Conservation (phyloP, 768 basidiomycete species). For the Naganishia vaughanmartiniae region DNA sequence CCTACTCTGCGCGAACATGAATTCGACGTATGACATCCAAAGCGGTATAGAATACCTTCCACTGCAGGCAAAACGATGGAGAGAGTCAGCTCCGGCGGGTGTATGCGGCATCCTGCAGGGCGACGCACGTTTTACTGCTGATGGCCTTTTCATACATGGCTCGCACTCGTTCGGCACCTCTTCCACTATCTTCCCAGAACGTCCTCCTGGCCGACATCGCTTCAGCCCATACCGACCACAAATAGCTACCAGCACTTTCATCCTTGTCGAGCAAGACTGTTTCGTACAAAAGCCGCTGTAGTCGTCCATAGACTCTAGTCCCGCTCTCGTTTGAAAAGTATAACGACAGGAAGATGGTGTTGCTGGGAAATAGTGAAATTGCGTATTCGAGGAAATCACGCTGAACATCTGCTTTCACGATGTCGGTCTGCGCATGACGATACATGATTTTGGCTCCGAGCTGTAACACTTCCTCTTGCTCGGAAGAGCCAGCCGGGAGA, state of each 20-base stretch:
- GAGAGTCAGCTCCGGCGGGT: neutral
- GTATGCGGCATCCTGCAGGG: too few species aligned
- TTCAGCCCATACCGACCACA: conserved; percentile 50
- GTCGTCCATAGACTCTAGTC: conserved; percentile 50
- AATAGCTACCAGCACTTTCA: conserved; percentile 37
- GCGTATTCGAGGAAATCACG: conserved; percentile 49
- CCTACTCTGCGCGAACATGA: conserved; percentile 48
- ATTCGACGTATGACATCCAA: conserved; percentile 54
- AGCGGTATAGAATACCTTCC: conserved; percentile 46
- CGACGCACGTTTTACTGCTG: conserved; percentile 40
- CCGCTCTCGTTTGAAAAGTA: conserved; percentile 50
- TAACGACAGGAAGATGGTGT: conserved; percentile 52
- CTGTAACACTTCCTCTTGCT: conserved; percentile 48
- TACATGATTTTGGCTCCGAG: conserved; percentile 45
- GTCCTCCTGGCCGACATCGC: conserved; percentile 34
- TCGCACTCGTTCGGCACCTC: conserved; percentile 47
- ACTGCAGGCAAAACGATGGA: conserved; percentile 27
- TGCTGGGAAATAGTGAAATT: conserved; percentile 50
- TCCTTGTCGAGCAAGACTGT: conserved; percentile 28
- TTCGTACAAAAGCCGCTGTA: conserved; percentile 48
- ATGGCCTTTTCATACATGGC: conserved; percentile 49
- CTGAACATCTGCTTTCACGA: conserved; percentile 41
- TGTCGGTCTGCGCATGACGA: conserved; percentile 36
- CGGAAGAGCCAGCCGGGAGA: conserved; percentile 34
- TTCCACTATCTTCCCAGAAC: conserved; percentile 43